phyloP scores from a whole-genome alignment of 129 eudicot genomes.

The Flaveria sonorensis region DNA sequence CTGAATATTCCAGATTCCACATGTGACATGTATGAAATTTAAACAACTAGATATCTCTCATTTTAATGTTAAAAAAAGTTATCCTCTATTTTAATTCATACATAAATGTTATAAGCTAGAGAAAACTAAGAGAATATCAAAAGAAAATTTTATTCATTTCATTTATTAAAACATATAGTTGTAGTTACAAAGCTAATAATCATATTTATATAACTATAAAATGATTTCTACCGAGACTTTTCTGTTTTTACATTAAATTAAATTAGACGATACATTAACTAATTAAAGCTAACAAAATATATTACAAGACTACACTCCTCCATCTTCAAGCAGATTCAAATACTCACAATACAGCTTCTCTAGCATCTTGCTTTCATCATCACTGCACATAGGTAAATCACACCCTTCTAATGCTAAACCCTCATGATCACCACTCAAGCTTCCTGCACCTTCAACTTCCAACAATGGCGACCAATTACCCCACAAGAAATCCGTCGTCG shows the following conservation, averaged over 20 bases:
- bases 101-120: no score
- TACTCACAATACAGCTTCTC: constrained; percentile 30
- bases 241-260: no score
- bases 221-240: no score
- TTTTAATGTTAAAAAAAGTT: not conserved
- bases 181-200: no score
- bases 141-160: no score
- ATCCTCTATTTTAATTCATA: no score
- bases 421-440: not conserved
- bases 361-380: constrained; percentile 23
- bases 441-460: constrained; percentile 20
- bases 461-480: constrained; percentile 21
- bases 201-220: no score
- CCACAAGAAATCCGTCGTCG: not conserved
- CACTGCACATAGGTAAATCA: constrained; percentile 1
- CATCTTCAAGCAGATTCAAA: constrained; percentile 28
- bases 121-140: no score
- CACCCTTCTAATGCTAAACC: constrained; percentile 1
- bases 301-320: not conserved
- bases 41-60: not conserved
- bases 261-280: not conserved
- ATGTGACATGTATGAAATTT: not conserved
- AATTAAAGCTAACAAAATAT: not conserved
- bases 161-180: not conserved
- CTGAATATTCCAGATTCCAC: not conserved